Evolutionary conservation across 2,329 filamentous ascomycete species (phyloP).

Genomic region (Dichotomopilus funicola): DNA sequence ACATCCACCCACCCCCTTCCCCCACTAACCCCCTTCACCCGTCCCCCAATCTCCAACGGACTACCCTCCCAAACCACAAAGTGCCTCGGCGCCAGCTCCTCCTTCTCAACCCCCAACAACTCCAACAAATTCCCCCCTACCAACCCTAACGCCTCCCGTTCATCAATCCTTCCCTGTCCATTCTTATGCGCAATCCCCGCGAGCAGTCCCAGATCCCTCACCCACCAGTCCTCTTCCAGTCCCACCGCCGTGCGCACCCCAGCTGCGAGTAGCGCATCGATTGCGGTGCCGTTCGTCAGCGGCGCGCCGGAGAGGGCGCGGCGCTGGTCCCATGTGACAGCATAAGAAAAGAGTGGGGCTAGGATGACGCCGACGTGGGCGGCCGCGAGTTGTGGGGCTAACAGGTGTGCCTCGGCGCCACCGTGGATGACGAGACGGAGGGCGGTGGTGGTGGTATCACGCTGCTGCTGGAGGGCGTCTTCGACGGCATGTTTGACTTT

Average conservation of each 20-base stretch:
- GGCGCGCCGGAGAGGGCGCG: conserved; percentile 58
- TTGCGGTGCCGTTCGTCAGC: conserved; percentile 56
- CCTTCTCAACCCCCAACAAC: conserved; percentile 45
- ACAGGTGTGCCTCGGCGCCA: conserved; percentile 55
- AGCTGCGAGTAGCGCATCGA: conserved; percentile 51
- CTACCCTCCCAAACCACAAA: conserved; percentile 60
- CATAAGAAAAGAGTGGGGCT: conserved; percentile 50
- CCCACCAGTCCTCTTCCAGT: conserved; percentile 55
- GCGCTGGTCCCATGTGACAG: conserved; percentile 53
- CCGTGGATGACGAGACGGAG: conserved; percentile 54
- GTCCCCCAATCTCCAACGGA: conserved; percentile 52
- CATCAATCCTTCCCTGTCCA: conserved; percentile 45
- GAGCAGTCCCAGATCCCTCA: conserved; percentile 52
- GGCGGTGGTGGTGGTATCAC: conserved; percentile 11
- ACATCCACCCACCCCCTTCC: conserved; percentile 28
- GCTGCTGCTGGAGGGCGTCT: conserved; percentile 4
- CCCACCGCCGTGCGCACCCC: conserved; percentile 54
- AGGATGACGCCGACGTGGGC: conserved; percentile 55
- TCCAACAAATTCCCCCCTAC: conserved; percentile 52
- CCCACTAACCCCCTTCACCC: conserved; percentile 48
- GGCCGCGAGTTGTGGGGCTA: conserved; percentile 51
- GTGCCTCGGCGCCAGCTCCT: conserved; percentile 32
- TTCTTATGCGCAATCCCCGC: conserved; percentile 57
- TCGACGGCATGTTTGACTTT: conserved; percentile 53
- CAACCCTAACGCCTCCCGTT: conserved; percentile 50